Percentiles rank a stretch among this genome's conserved stretches.
phyloP scores from a whole-genome alignment of 352 stramenopile genomes.

The Sclerospora graminicola region DNA sequence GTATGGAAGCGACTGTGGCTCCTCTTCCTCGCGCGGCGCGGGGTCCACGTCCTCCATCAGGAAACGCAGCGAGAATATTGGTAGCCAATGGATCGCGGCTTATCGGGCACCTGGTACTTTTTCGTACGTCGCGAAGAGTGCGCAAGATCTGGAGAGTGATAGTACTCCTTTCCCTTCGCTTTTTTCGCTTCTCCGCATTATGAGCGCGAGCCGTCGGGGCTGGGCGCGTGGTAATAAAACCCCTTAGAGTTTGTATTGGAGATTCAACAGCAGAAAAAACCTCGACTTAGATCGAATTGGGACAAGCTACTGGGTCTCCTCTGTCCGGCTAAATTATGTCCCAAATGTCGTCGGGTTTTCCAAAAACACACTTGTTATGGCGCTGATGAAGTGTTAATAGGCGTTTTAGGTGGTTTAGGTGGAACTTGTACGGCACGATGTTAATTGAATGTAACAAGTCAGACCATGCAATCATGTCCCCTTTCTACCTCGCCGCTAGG shows the following conservation, averaged over 20 bases:
- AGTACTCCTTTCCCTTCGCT: constrained; percentile 19
- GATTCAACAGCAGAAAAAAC: constrained; percentile 4
- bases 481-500: constrained; percentile 19
- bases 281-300: constrained; percentile 11
- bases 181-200: constrained; percentile 26
- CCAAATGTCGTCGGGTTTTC: background rate
- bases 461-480: constrained; percentile 8
- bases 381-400: no score
- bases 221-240: constrained; percentile 5
- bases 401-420: background rate
- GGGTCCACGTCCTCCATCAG: constrained; percentile 19
- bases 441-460: constrained; percentile 7
- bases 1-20: constrained; percentile 1
- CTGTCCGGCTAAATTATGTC: constrained; percentile 9
- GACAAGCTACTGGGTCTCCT: constrained; percentile 2
- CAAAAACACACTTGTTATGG: background rate
- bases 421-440: constrained; percentile 1
- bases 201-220: constrained; percentile 10
- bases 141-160: constrained; percentile 21
- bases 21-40: constrained; percentile 1
- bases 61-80: background rate
- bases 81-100: background rate
- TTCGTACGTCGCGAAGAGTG: constrained; percentile 7
- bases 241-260: constrained; percentile 8
- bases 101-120: constrained; percentile 3